These are phyloP conservation scores for Schizopora paradoxa DNA, from an alignment of 1,284 basidiomycete genomes.

Conservation along the genomic window DNA sequence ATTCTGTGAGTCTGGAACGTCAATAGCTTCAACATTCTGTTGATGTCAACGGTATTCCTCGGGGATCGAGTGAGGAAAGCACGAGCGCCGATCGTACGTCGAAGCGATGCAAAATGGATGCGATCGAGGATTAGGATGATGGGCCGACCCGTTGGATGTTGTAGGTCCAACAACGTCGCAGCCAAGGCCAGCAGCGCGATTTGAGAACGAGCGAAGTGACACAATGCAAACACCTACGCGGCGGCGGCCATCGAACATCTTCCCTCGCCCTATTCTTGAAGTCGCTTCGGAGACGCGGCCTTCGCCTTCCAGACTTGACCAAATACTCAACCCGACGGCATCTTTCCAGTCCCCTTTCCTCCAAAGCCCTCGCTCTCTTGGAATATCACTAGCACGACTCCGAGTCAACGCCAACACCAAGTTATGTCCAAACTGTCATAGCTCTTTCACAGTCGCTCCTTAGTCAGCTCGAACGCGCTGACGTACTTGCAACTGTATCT, in stretches of 20 bases:
- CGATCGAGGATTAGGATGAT: slow-evolving; percentile 37
- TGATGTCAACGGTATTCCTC: slow-evolving; percentile 49
- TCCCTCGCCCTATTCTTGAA: slow-evolving; percentile 18
- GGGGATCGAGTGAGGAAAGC: slow-evolving; percentile 49
- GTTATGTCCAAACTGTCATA: not conserved
- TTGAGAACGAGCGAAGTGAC: slow-evolving; percentile 30
- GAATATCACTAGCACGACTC: slow-evolving; percentile 2
- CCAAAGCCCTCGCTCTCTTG: no score
- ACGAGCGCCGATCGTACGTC: slow-evolving; percentile 33
- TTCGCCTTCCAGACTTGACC: slow-evolving; percentile 45
- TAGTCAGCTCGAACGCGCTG: slow-evolving; percentile 2
- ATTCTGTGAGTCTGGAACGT: slow-evolving; percentile 67
- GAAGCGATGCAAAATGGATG: slow-evolving; percentile 48
- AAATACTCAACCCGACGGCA: slow-evolving; percentile 51
- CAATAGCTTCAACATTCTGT: slow-evolving; percentile 60
- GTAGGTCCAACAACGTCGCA: slow-evolving; percentile 30
- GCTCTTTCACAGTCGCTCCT: no score
- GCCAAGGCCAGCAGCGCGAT: slow-evolving; percentile 32
- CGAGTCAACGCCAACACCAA: not conserved
- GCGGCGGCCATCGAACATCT: slow-evolving; percentile 26
- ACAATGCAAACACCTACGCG: slow-evolving; percentile 21
- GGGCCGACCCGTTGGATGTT: slow-evolving; percentile 42
- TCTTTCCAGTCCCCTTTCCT: slow-evolving; percentile 29
- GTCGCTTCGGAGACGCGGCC: slow-evolving; percentile 21
- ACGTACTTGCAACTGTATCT: slow-evolving; percentile 19